These are phyloP conservation scores for Myriosclerotinia scirpicola DNA, from an alignment of 2,329 filamentous ascomycete genomes.

Conservation along the genomic window DNA sequence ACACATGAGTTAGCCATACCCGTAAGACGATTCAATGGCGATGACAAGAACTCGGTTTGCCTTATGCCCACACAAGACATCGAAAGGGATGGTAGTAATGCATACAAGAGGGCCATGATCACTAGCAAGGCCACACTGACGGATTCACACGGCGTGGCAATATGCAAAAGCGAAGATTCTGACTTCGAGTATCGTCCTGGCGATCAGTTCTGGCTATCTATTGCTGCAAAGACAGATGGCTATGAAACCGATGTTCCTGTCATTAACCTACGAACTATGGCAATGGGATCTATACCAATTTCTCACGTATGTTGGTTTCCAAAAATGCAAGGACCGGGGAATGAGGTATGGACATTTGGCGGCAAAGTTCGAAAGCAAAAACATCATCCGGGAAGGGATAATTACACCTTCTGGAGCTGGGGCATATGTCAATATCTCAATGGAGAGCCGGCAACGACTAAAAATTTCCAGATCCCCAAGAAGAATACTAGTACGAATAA, in stretches of 20 bases:
- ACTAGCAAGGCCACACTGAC: conserved; percentile 15
- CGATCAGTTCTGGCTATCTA: conserved; percentile 33
- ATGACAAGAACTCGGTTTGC: conserved; percentile 32
- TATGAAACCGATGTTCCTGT: conserved; percentile 28
- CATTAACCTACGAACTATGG: conserved; percentile 33
- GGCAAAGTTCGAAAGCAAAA: conserved; percentile 27
- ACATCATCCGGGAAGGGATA: conserved; percentile 24
- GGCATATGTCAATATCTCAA: conserved; percentile 32
- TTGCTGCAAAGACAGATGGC: conserved; percentile 17
- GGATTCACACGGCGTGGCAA: conserved; percentile 33
- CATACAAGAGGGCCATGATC: conserved; percentile 27
- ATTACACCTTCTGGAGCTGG: conserved; percentile 27
- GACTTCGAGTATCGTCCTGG: conserved; percentile 28
- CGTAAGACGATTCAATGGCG: conserved; percentile 29
- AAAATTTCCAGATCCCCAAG: conserved; percentile 26
- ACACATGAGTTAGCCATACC: conserved; percentile 26
- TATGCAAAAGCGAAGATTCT: conserved; percentile 25
- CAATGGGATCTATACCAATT: conserved; percentile 27
- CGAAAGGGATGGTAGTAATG: conserved; percentile 30
- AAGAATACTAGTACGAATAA: conserved; percentile 13
- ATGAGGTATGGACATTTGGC: conserved; percentile 34
- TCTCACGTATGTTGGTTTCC: conserved; percentile 35
- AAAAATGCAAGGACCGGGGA: conserved; percentile 25
- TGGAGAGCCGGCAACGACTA: conserved; percentile 23
- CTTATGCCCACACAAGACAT: conserved; percentile 33